Evolutionary conservation across 192 early-diverging fungal species (phyloP), one percentile per base, ranked within the genome.

Genomic region (Spizellomyces punctatus): DNA sequence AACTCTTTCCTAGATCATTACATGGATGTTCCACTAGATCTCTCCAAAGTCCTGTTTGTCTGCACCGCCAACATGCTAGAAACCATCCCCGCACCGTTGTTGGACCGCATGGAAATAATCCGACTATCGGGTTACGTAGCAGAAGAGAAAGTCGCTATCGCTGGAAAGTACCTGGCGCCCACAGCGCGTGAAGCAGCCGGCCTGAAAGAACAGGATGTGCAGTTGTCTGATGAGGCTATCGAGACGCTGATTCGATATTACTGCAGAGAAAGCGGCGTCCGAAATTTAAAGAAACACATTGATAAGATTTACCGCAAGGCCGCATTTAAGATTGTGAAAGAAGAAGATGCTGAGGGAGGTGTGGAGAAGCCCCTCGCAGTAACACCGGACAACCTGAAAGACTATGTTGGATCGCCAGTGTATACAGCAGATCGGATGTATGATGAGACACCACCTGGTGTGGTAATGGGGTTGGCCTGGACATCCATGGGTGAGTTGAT

Each of bases 41-140:
- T 99, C 41, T 99, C 98, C 71, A 96, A 96, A 77, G 95, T 99
- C 4, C 82, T 99, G 43, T 99, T 99, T 86, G 95, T 99, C 21
- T 99, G 98, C 82, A 99, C 98, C 2, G 98, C 98, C 50, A 99
- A 99, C 69, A 89, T 93, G 14, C 85, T 95, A 6, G 98, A 99
- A 52, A 99, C 98, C 8, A 99, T 99, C 48, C 98, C 98, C 6
- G 94, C 88, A 8, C 98, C 98, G 48, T 85, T 99, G n/a, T 83
- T 98, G 19, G 98, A 99, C 85, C 92, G 98, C 60, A 99, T 99
- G 98, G 98, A 99, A 79, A 89, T 97, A 6, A 99, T 99, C 64
- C 87, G 91, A 21, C 87, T 99, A 10, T 95, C 94, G 49, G 98
- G 85, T 8, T 86, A 84, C 64, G 80, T 84, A 22, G 77, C 82